A percentile compares a stretch with the other conserved stretches of the same genome.
Evolutionary conservation across 225 moss, liverwort and hornwort species (phyloP).

Genomic region (Physcomitrellopsis africana): DNA sequence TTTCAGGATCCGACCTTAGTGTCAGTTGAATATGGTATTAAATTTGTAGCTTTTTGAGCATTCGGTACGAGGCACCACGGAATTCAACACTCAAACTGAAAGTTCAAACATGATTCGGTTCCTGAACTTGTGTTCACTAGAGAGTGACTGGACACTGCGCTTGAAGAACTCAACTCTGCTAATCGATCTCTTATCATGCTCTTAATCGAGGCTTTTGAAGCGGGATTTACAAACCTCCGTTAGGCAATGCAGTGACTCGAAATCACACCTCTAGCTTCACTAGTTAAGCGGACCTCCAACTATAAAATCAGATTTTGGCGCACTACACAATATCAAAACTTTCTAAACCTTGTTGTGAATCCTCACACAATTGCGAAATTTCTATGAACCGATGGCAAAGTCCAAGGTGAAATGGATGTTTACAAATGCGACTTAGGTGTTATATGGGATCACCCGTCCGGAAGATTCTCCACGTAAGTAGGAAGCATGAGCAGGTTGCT

Average conservation of each 20-base stretch:
- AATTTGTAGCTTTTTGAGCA: slow-evolving; percentile 9
- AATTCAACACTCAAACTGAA: neutral
- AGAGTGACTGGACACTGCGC: neutral
- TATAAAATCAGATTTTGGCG: too few species aligned
- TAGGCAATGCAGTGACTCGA: neutral
- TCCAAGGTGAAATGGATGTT: slow-evolving; percentile 31
- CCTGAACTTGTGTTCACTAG: neutral
- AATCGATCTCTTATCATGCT: slow-evolving; percentile 1
- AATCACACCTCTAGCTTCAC: slow-evolving; percentile 7
- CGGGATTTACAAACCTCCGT: neutral
- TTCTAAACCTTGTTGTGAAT: neutral
- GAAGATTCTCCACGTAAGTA: slow-evolving; percentile 78
- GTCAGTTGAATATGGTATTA: neutral
- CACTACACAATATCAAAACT: slow-evolving; percentile 17
- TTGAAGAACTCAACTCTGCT: neutral
- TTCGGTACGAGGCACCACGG: too few species aligned
- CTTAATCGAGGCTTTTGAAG: slow-evolving; percentile 22
- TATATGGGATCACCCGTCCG: slow-evolving; percentile 61
- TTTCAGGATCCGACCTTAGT: neutral
- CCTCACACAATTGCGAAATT: neutral
- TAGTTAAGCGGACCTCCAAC: neutral
- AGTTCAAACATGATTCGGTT: too few species aligned
- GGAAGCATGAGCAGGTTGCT: slow-evolving; percentile 93
- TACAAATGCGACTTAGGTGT: slow-evolving; percentile 33
- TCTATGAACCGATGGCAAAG: neutral